Conservation (phyloP, 768 basidiomycete species). For the Gyrodon lividus region DNA sequence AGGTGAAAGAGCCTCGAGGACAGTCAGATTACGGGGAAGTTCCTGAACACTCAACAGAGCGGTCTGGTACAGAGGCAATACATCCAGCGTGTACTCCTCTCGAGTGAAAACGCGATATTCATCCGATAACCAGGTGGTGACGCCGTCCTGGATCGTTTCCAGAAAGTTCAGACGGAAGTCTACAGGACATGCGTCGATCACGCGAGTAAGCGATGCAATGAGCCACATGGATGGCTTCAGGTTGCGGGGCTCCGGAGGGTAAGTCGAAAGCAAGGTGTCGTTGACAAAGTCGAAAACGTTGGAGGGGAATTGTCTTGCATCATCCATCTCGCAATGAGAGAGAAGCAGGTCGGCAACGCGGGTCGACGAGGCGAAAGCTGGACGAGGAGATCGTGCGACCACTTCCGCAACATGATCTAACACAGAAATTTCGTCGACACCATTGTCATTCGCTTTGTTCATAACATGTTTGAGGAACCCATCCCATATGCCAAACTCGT, state of each 20-base stretch:
- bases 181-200: slow-evolving; percentile 56
- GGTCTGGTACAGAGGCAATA: slow-evolving; percentile 64
- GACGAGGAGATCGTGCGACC: slow-evolving; percentile 42
- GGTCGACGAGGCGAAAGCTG: slow-evolving; percentile 40
- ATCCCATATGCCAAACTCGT: slow-evolving; percentile 63
- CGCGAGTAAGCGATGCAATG: slow-evolving; percentile 49
- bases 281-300: slow-evolving; percentile 58
- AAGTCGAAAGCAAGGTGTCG: slow-evolving; percentile 56
- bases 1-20: slow-evolving; percentile 47
- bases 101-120: slow-evolving; percentile 46
- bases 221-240: slow-evolving; percentile 61
- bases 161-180: slow-evolving; percentile 47
- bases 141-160: slow-evolving; percentile 50
- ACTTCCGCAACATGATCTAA: slow-evolving; percentile 55
- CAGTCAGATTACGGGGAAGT: slow-evolving; percentile 38
- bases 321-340: slow-evolving; percentile 49
- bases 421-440: slow-evolving; percentile 49
- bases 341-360: slow-evolving; percentile 65
- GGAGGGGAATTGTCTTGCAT: slow-evolving; percentile 52
- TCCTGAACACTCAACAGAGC: slow-evolving; percentile 50
- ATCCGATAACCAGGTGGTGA: slow-evolving; percentile 65
- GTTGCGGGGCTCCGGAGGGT: slow-evolving; percentile 61
- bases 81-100: slow-evolving; percentile 58
- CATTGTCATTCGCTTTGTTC: slow-evolving; percentile 59
- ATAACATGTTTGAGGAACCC: slow-evolving; percentile 49